These are phyloP conservation scores for Tilletia walkeri DNA, from an alignment of 1,284 basidiomycete genomes.

Conservation along the genomic window DNA sequence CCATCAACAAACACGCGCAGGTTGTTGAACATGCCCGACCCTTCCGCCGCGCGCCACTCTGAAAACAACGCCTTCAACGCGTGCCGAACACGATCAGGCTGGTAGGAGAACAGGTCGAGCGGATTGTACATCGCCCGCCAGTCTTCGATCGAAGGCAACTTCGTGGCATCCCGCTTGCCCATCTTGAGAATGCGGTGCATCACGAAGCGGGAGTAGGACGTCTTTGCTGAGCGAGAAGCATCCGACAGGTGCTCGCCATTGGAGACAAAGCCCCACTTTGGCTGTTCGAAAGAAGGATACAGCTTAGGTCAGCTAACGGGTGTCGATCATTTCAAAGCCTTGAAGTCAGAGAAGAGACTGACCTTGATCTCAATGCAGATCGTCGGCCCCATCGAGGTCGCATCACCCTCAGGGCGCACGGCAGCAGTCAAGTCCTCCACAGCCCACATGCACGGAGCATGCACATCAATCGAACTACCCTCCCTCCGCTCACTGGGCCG, in stretches of 20 bases:
- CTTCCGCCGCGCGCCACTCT: conserved; percentile 6
- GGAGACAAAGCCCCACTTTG: conserved; percentile 11
- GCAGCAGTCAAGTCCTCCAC: conserved; percentile 33
- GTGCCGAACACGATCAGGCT: background rate
- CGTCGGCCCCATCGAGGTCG: conserved; percentile 13
- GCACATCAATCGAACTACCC: conserved; percentile 27
- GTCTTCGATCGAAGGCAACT: background rate
- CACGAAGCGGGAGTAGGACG: background rate
- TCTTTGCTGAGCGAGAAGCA: background rate
- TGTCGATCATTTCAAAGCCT: background rate
- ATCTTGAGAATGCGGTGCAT: conserved; percentile 11
- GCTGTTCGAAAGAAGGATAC: background rate
- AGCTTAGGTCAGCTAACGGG: background rate
- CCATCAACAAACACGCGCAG: conserved; percentile 16
- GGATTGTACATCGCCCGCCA: conserved; percentile 13
- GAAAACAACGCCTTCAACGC: background rate
- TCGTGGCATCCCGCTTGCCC: background rate
- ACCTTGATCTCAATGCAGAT: conserved; percentile 25
- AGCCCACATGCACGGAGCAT: conserved; percentile 25
- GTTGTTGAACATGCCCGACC: conserved; percentile 17
- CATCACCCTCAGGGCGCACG: background rate
- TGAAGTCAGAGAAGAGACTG: background rate
- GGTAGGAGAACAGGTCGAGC: conserved; percentile 8
- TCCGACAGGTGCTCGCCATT: background rate
- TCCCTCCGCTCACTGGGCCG: conserved; percentile 9